Evolutionary conservation across 768 basidiomycete species (phyloP), one percentile per base, ranked within the genome.

Genomic region (Piloderma croceum): DNA sequence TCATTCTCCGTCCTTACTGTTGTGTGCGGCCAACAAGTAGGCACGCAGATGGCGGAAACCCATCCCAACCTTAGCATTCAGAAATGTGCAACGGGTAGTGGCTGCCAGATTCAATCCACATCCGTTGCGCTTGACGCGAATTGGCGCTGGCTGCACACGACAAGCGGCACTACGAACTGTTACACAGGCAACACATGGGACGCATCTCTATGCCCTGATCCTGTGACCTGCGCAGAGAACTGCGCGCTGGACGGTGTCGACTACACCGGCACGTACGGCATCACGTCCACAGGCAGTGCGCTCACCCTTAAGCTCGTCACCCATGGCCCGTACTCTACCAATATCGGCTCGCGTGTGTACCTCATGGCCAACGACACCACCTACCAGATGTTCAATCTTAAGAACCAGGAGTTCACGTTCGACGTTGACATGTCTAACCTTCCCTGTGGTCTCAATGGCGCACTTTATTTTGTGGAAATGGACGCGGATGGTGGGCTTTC

Each of bases 381-480:
- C 32, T 78, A 78, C 62, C 51, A 66, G 48, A 53, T 60, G 48
- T 65, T 68, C 61, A 60, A 65, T 56, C 61, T 73, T 54, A 50
- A 63, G 49, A 75, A 76, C 60, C 65, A 71, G 52, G 76, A 78
- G 60, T 76, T 78, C 62, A 67, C 71, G 17, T 76, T 78, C 60
- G 74, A 76, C 61, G 73, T 78, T 57, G 75, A 78, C 54, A 64
- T 78, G 42, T 73, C 74, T 44, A 61, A 74, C 45, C 69, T 78
- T 37, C 69, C 70, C 5, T 78, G 76, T 49, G 76, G 76, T 43
- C 67, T 80, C 51, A 80, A 80, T 56, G 77, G 73, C 49, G 77
- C 77, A 9, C 61, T 79, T 41, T 79, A 79, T 65, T 76, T 79
- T 60, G 60, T 65, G 38, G 67, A 73, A 58, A 80, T 79, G 77